Base-by-base conservation (phyloP, 371 early-diverging fungal species). In the Mucor mucedo region DNA sequence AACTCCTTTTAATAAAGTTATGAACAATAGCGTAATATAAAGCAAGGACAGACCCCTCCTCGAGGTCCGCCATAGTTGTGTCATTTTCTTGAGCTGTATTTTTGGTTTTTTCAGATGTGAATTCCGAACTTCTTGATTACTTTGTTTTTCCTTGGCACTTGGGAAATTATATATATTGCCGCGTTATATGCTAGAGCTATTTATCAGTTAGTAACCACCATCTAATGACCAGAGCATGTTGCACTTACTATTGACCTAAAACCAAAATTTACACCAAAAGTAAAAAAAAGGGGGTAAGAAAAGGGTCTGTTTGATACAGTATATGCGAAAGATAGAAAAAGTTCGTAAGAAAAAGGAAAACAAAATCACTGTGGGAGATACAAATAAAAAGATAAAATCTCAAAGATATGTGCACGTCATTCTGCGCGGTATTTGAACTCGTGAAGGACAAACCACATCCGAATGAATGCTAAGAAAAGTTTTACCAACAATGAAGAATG, bases 21-120 rank as follows among this genome's bases (percentile, higher is more conserved):
- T 32, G 10, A 44, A 35, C 30, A 52, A 45, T 14, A 64, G 40
- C 32, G 52, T 54, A 28, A 70, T 5, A 44, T n/a, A 59, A 14
- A 59, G 38, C 16, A 68, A 41, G 33, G 66, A 58, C 70, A 70
- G 70, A 70, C 70, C 70, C 50, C 62, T 65, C 47, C 66, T 65
- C 21, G 47, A 65, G 70, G 62, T 50, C 65, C 62, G 70, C 70
- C 70, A 70, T 49, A 55, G 9, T 28, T 29, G 44, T 44, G 11
- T 62, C 62, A 62, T 62, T 42, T 61, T 61, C 39, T n/a, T 35
- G 14, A 11, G 28, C 29, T 42, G n/a, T 42, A 42, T 35, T 35
- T 40, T 6, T 40, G 40, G 11, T 40, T 40, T 6, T 42, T 14
- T 4, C 10, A 42, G 44, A 42, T 42, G 44, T 42, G 44, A 42